Evolutionary conservation across 2,329 filamentous ascomycete genomes (phyloP).

Genomic region (Aspergillus ochraceus): DNA sequence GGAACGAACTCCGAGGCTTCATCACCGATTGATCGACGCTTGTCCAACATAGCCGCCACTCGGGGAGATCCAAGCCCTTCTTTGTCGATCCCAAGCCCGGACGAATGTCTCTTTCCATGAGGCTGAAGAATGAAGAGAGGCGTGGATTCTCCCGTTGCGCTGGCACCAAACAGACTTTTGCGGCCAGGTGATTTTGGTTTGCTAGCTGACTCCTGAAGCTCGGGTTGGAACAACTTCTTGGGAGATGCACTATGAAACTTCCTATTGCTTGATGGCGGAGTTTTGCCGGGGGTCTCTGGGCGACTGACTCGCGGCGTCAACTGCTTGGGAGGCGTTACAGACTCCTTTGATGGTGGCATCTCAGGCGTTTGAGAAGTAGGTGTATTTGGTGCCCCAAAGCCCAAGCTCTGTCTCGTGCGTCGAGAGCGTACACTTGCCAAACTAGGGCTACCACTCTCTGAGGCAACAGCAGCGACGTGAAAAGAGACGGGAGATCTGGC

Average conservation of each 20-base stretch:
- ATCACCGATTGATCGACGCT: slow-evolving; percentile 70
- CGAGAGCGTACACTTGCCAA: slow-evolving; percentile 53
- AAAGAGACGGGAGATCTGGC: slow-evolving; percentile 26
- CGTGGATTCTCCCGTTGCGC: slow-evolving; percentile 58
- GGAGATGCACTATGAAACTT: slow-evolving; percentile 50
- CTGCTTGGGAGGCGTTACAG: slow-evolving; percentile 40
- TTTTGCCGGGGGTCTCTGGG: slow-evolving; percentile 52
- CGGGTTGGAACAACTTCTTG: slow-evolving; percentile 47
- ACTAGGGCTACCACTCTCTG: slow-evolving; percentile 56
- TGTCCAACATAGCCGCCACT: slow-evolving; percentile 69
- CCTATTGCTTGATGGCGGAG: slow-evolving; percentile 50
- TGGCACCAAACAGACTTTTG: slow-evolving; percentile 55
- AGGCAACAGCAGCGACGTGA: slow-evolving; percentile 43
- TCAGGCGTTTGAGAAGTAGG: slow-evolving; percentile 41
- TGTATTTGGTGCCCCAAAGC: slow-evolving; percentile 44
- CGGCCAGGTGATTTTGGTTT: slow-evolving; percentile 37
- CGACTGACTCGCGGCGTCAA: slow-evolving; percentile 47
- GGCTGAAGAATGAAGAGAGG: slow-evolving; percentile 66
- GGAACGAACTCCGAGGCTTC: slow-evolving; percentile 64
- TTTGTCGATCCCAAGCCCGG: slow-evolving; percentile 69
- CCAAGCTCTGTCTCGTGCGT: slow-evolving; percentile 50
- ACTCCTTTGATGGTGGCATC: slow-evolving; percentile 41
- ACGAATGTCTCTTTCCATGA: slow-evolving; percentile 56
- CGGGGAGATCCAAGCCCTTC: slow-evolving; percentile 73
- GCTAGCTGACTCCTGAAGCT: slow-evolving; percentile 40